These are phyloP conservation scores for Euphrasia confusa DNA, from an alignment of 257 asterid species.

Conservation along the genomic window DNA sequence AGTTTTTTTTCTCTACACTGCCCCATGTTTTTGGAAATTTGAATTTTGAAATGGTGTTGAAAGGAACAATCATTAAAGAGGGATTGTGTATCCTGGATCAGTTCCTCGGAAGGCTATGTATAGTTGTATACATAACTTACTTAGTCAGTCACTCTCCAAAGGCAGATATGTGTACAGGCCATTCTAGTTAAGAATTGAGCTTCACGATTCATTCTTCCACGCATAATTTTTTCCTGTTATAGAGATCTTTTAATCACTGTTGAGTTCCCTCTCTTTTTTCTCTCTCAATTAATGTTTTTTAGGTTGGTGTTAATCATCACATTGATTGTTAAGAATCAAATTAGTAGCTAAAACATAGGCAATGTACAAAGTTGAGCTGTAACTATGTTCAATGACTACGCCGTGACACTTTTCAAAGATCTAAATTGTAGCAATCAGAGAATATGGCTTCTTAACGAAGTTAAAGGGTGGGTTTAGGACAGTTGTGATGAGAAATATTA, in stretches of 20 bases:
- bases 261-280: too few relatives aligned
- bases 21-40: background rate
- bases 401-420: background rate
- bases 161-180: too few relatives aligned
- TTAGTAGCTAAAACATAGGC: background rate
- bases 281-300: background rate
- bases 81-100: background rate
- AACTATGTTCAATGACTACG: constrained; percentile 2
- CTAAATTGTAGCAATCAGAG: background rate
- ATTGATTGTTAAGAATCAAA: background rate
- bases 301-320: background rate
- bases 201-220: too few relatives aligned
- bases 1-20: background rate
- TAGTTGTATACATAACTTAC: too few relatives aligned
- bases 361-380: background rate
- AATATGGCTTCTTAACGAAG: constrained; percentile 10
- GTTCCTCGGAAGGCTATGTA: too few relatives aligned
- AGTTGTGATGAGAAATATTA: background rate
- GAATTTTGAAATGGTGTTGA: background rate
- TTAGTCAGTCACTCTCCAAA: too few relatives aligned
- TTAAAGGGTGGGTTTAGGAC: background rate
- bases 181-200: too few relatives aligned
- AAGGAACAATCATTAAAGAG: too few relatives aligned
- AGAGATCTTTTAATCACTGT: too few relatives aligned
- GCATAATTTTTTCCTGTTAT: too few relatives aligned